These are phyloP conservation scores for Fraxinus excelsior DNA, from an alignment of 257 asterid genomes.

Conservation along the genomic window DNA sequence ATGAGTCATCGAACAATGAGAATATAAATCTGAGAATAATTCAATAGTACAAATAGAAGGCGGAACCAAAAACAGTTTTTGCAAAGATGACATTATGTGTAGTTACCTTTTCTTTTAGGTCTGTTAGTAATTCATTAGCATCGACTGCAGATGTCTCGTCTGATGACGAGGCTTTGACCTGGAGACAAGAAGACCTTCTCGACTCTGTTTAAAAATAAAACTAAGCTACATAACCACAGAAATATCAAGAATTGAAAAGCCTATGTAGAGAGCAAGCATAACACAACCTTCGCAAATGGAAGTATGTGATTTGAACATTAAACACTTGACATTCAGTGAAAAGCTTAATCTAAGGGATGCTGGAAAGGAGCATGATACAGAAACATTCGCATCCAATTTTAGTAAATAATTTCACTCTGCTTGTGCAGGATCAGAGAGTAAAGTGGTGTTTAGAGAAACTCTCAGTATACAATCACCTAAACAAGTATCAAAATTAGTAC, in stretches of 20 bases:
- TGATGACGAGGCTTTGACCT: conserved; percentile 75
- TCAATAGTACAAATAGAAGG: not conserved
- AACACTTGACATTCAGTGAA: not conserved
- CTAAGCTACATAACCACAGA: conserved; percentile 16
- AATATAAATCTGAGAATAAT: not conserved
- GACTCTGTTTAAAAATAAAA: conserved; percentile 47
- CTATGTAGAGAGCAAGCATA: not conserved
- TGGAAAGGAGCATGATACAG: not conserved
- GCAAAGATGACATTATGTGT: not conserved
- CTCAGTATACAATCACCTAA: not conserved
- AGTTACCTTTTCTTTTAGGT: conserved; percentile 81
- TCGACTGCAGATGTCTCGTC: conserved; percentile 68
- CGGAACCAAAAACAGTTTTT: not conserved
- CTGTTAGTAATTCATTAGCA: conserved; percentile 62
- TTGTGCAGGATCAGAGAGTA: not conserved
- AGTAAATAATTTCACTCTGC: not conserved
- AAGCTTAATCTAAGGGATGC: not conserved
- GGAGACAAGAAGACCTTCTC: conserved; percentile 51
- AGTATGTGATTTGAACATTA: not conserved
- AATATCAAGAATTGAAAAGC: not conserved
- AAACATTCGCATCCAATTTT: not conserved
- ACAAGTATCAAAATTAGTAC: not conserved
- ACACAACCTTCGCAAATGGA: not conserved
- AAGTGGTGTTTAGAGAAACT: not conserved
- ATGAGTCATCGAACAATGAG: not conserved